Evolutionary conservation across 2,329 filamentous ascomycete species (phyloP), one percentile per base, ranked within the genome.

Genomic region (Beauveria pseudobassiana): DNA sequence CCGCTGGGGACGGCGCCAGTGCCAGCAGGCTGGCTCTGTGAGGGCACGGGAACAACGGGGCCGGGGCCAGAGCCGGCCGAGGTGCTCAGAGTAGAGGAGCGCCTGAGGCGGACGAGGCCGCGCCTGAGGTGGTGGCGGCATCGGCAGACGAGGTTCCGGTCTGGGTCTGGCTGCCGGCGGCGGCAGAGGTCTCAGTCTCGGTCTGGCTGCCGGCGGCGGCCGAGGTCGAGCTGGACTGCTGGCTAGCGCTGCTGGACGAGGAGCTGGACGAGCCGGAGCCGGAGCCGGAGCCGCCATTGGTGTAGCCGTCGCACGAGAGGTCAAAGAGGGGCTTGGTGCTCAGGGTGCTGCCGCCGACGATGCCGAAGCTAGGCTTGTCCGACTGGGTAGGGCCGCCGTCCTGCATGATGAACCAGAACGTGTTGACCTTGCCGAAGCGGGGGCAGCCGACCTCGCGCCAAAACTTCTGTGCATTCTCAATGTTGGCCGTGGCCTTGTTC

Each of bases 391-490:
- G 81, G 46, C 77, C 77, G 49, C 84, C 78, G 67, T 93, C 89
- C 71, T 89, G 85, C 28, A 93, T 82, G 56, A 85, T 90, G 77
- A 87, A 91, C 87, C 89, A 93, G 84, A 86, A 93, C 63, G 86
- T 82, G 71, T 87, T 87, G 68, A 77, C 78, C 56, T 80, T 80
- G 69, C 82, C 84, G 64, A 91, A 86, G 63, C 87, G 74, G 61
- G 82, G 78, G 80, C 91, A 96, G 58, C 86, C 89, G 58, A 93
- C 88, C 51, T 88, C 78, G 67, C 90, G 80, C 89, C 90, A 96
- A 82, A 85, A 96, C n/a, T 75, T 82, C 78, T 90, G 81, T 49
- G 92, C 90, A 71, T 93, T 93, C 59, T 81, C 77, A 38, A 77
- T 65, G 42, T 79, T 86, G 6, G 92, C 80, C 10, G 88, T 80